A percentile compares a stretch with the other conserved stretches of the same genome.
Conservation (phyloP, 2,329 filamentous ascomycete species). For the Zasmidium angulare region DNA sequence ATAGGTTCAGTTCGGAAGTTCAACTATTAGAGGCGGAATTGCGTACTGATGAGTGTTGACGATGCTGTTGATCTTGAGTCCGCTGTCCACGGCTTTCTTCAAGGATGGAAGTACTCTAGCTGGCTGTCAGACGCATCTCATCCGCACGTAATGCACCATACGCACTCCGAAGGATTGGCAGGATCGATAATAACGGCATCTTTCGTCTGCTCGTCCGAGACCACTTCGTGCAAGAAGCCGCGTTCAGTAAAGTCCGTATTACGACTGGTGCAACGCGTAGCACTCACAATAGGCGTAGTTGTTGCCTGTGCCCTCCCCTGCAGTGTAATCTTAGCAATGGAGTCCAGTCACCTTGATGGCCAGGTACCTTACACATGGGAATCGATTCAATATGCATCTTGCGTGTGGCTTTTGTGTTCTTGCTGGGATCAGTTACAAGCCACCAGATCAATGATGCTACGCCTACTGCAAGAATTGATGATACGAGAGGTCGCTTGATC, state of each 20-base stretch:
- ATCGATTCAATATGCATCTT: constrained; percentile 84
- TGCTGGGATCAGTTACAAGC: constrained; percentile 24
- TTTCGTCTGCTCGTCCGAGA: constrained; percentile 51
- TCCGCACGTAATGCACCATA: constrained; percentile 1
- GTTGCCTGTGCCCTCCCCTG: constrained; percentile 74
- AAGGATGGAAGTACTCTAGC: constrained; percentile 63
- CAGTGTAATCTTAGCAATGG: constrained; percentile 11
- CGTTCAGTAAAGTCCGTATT: neutral
- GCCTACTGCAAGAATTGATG: constrained; percentile 26
- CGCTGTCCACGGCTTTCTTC: constrained; percentile 68
- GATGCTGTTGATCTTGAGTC: constrained; percentile 83
- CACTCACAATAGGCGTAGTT: constrained; percentile 71
- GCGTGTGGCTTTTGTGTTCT: constrained; percentile 22
- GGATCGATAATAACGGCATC: constrained; percentile 70
- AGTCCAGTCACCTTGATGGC: constrained; percentile 29
- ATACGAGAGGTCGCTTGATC: constrained; percentile 19
- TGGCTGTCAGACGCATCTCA: neutral
- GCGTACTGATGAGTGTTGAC: constrained; percentile 96
- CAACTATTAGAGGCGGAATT: neutral
- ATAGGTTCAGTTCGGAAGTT: neutral
- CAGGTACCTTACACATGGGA: constrained; percentile 73
- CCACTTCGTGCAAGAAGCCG: constrained; percentile 28
- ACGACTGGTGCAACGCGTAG: neutral
- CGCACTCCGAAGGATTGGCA: constrained; percentile 74
- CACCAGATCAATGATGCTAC: constrained; percentile 17